These are phyloP conservation scores for Chrysanthemum makinoi DNA, from an alignment of 129 eudicot species.

Conservation along the genomic window DNA sequence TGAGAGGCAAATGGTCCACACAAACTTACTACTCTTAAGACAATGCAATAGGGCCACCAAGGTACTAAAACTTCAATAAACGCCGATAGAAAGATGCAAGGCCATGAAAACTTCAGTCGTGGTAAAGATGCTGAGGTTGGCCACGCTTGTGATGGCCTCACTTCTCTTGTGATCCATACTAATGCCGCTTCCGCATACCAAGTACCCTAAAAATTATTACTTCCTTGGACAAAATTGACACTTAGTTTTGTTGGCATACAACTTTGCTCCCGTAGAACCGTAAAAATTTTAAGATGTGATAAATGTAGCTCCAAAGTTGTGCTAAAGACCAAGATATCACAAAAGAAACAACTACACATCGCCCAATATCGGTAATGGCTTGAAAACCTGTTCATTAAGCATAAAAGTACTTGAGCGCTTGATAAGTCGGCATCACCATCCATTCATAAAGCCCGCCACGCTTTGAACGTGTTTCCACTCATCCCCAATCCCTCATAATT, in stretches of 20 bases:
- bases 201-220: not conserved
- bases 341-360: not conserved
- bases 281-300: not conserved
- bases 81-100: not conserved
- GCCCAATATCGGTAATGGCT: not conserved
- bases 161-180: too few species aligned
- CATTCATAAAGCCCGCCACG: not conserved
- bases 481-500: not conserved
- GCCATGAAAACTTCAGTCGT: not conserved
- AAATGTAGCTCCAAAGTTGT: not conserved
- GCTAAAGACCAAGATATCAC: not conserved
- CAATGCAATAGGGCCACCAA: not conserved
- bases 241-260: too few species aligned
- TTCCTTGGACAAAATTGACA: not conserved
- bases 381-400: not conserved
- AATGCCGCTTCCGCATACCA: not conserved
- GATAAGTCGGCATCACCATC: not conserved
- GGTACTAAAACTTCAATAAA: not conserved
- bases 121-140: not conserved
- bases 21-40: not conserved
- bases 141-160: not conserved
- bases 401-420: not conserved
- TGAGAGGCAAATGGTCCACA: not conserved
- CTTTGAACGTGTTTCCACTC: not conserved
- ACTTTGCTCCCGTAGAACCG: not conserved